phyloP scores from a whole-genome alignment of 2,329 filamentous ascomycete species.

The Aspergillus hiratsukae region DNA sequence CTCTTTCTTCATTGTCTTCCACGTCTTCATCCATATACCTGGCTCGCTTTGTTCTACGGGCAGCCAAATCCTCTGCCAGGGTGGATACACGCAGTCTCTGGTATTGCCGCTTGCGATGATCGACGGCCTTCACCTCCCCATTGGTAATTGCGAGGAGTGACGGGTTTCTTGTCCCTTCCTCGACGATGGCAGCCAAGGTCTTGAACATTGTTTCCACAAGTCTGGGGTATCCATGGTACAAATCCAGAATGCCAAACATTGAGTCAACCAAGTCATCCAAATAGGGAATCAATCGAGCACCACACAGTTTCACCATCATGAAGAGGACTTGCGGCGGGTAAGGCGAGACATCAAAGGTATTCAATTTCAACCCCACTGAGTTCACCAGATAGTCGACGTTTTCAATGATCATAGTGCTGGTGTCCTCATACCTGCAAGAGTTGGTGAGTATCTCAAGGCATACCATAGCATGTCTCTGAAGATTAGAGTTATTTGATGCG shows the following conservation, averaged over 20 bases:
- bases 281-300: slow-evolving; percentile 75
- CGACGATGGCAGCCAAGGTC: slow-evolving; percentile 76
- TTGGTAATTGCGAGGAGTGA: slow-evolving; percentile 43
- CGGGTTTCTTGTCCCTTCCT: slow-evolving; percentile 66
- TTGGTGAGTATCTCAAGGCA: slow-evolving; percentile 75
- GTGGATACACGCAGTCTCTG: slow-evolving; percentile 28
- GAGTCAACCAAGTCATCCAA: slow-evolving; percentile 87
- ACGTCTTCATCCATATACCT: slow-evolving; percentile 17
- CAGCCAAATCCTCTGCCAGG: slow-evolving; percentile 32
- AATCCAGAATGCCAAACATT: slow-evolving; percentile 88
- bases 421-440: slow-evolving; percentile 68
- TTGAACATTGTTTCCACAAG: slow-evolving; percentile 83
- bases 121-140: slow-evolving; percentile 18
- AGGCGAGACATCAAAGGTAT: slow-evolving; percentile 86
- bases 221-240: slow-evolving; percentile 85
- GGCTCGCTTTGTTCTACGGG: slow-evolving; percentile 28
- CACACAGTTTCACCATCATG: slow-evolving; percentile 91
- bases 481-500: slow-evolving; percentile 61
- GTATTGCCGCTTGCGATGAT: slow-evolving; percentile 28
- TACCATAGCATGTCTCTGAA: slow-evolving; percentile 77
- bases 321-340: slow-evolving; percentile 83
- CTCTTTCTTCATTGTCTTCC: slow-evolving; percentile 17
- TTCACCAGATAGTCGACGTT: slow-evolving; percentile 98
- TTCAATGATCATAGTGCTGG: slow-evolving; percentile 74
- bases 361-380: slow-evolving; percentile 80